Conservation (phyloP, 2,329 filamentous ascomycete genomes). For the Alternaria alternata region DNA sequence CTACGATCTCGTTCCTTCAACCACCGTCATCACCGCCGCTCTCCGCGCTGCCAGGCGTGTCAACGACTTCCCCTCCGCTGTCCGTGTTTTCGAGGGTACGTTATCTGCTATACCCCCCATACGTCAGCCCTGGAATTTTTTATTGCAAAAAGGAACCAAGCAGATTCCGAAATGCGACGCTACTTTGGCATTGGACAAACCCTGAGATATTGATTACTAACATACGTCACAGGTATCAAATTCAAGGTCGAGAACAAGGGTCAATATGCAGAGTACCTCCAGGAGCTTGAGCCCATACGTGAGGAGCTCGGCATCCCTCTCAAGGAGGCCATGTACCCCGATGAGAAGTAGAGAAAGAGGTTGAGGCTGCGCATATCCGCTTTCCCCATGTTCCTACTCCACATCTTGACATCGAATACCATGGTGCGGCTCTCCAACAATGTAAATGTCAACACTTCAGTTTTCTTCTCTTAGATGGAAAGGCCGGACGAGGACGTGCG, state of each 20-base stretch:
- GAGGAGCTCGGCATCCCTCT: constrained; percentile 92
- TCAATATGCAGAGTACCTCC: constrained; percentile 96
- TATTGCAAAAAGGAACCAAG: neutral
- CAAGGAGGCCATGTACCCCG: constrained; percentile 91
- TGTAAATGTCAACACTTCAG: constrained; percentile 35
- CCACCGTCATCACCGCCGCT: constrained; percentile 88
- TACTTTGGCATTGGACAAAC: constrained; percentile 10
- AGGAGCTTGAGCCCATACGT: constrained; percentile 89
- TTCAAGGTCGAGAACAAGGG: constrained; percentile 98
- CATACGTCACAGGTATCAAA: constrained; percentile 77
- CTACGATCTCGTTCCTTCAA: constrained; percentile 98
- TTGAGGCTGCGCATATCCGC: constrained; percentile 17
- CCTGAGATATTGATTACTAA: constrained; percentile 34
- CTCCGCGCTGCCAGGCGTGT: constrained; percentile 93
- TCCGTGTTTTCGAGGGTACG: constrained; percentile 97
- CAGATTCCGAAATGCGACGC: neutral
- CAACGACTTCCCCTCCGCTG: constrained; percentile 98
- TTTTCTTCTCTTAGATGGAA: constrained; percentile 31
- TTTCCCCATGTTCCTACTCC: constrained; percentile 14
- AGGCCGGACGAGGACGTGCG: constrained; percentile 22
- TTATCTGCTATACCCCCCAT: constrained; percentile 13
- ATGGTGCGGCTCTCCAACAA: constrained; percentile 23
- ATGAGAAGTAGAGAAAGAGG: constrained; percentile 45
- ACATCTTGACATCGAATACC: constrained; percentile 21
- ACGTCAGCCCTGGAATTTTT: neutral